Percentiles rank a stretch among this genome's conserved stretches.
Evolutionary conservation across 352 stramenopile genomes (phyloP).

Genomic region (Phytophthora crassamura): DNA sequence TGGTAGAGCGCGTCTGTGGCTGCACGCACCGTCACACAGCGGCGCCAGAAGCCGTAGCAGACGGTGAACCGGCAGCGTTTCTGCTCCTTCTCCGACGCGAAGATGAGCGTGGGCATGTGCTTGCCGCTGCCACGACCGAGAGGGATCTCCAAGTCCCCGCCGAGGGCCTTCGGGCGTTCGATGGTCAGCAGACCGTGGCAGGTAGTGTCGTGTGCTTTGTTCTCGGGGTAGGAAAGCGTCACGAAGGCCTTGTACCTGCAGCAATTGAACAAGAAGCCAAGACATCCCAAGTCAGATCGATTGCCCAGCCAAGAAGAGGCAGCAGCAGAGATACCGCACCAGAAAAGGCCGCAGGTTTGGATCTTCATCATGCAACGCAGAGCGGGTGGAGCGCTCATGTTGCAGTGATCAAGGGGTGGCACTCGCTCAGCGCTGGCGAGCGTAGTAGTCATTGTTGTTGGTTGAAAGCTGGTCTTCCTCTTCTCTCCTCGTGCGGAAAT

Average conservation of each 20-base stretch:
- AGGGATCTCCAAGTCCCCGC: conserved; percentile 15
- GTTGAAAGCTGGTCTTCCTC: conserved; percentile 6
- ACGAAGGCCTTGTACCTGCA: conserved; percentile 18
- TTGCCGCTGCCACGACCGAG: background rate
- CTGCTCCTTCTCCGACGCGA: background rate
- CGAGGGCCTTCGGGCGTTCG: background rate
- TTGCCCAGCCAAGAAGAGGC: background rate
- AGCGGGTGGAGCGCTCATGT: conserved; percentile 11
- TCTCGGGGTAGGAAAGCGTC: conserved; percentile 14
- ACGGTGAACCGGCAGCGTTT: conserved; percentile 9
- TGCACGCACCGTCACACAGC: conserved; percentile 13
- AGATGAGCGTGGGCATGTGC: conserved; percentile 6
- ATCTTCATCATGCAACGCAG: conserved; percentile 25
- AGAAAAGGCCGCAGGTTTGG: conserved; percentile 20
- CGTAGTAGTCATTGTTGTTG: background rate
- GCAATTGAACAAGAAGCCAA: conserved; percentile 10
- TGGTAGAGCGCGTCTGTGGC: conserved; percentile 15
- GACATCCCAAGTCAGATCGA: background rate
- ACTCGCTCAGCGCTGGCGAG: no score
- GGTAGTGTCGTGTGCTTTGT: background rate
- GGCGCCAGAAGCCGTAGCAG: conserved; percentile 9
- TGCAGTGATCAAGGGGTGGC: background rate
- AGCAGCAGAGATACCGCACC: conserved; percentile 1
- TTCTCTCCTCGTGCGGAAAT: conserved; percentile 8
- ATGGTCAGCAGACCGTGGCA: conserved; percentile 6